Base-by-base conservation (phyloP, 2,329 filamentous ascomycete species). In the Talaromyces albobiverticillius region DNA sequence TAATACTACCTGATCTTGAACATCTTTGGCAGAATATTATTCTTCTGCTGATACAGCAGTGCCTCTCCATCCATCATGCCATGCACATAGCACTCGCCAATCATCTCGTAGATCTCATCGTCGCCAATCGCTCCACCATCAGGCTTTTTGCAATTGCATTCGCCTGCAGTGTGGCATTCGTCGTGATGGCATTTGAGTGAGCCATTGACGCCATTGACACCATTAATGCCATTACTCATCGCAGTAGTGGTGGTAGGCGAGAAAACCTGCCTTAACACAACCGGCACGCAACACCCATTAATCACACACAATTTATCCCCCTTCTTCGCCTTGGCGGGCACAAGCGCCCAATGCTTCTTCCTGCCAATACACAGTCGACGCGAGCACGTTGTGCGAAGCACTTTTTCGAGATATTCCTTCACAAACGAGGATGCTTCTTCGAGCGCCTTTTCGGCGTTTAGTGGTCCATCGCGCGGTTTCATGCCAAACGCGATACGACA, bases 241-340 rank as follows among this genome's bases (percentile, higher is more conserved):
- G n/a, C 26, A 29, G 26, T 29, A 29, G 26, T 29, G 10, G 26
- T 29, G 5, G 5, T 10, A 6, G 26, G 26, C 26, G 26, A 29
- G 10, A 29, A 29, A 29, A 29, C 26, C 10, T 45, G 34, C 14
- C 67, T 57, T 5, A 72, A 43, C 0, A 72, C 57, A 16, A 71
- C 60, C 2, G 70, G 70, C 4, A 72, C 70, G 43, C 64, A 70
- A 46, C 70, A 72, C 0, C 67, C 69, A 23, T 65, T 65, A 4
- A 72, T 14, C 25, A 72, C 59, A 6, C 61, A 69, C 9, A 71
- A 56, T 9, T 60, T 57, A 52, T 71, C 68, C 9, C 68, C 68
- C 2, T 47, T 47, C 31, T 48, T 34, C n/a, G 32, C 26, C 26
- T 51, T 51, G 2, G 48, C n/a, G 16, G 48, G 48, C 9, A 43